These are phyloP conservation scores for Vigna nakashimae DNA, from an alignment of 306 rosid genomes.

Conservation along the genomic window DNA sequence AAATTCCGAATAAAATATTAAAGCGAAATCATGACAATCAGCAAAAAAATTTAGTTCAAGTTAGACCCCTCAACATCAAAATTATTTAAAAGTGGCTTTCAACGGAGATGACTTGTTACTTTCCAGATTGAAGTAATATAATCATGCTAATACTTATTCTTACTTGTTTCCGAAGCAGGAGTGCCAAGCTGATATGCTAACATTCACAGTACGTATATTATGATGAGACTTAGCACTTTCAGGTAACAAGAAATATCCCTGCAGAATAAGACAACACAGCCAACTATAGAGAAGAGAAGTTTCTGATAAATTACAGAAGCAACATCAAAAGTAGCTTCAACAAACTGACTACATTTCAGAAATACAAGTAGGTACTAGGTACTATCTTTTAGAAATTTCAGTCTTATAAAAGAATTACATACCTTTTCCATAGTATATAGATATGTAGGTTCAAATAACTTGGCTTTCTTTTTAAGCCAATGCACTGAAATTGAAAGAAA, in stretches of 20 bases:
- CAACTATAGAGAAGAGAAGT: slow-evolving; percentile 37
- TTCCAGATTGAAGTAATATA: slow-evolving; percentile 32
- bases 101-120: slow-evolving; percentile 20
- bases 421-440: slow-evolving; percentile 98
- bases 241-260: slow-evolving; percentile 97
- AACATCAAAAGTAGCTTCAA: slow-evolving; percentile 35
- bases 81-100: slow-evolving; percentile 8
- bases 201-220: slow-evolving; percentile 81
- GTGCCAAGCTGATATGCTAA: slow-evolving; percentile 93
- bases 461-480: slow-evolving; percentile 83
- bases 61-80: slow-evolving; percentile 28
- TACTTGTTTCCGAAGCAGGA: slow-evolving; percentile 98
- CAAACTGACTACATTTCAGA: slow-evolving; percentile 36
- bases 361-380: neutral
- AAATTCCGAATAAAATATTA: slow-evolving; percentile 21
- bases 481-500: slow-evolving; percentile 71
- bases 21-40: slow-evolving; percentile 42
- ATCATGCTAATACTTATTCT: slow-evolving; percentile 12
- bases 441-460: slow-evolving; percentile 88
- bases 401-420: neutral
- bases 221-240: slow-evolving; percentile 90
- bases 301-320: slow-evolving; percentile 19
- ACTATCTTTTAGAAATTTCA: neutral
- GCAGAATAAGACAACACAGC: slow-evolving; percentile 39
- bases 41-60: slow-evolving; percentile 4